Conservation (phyloP, 306 rosid species). For the Prinsepia uniflora region DNA sequence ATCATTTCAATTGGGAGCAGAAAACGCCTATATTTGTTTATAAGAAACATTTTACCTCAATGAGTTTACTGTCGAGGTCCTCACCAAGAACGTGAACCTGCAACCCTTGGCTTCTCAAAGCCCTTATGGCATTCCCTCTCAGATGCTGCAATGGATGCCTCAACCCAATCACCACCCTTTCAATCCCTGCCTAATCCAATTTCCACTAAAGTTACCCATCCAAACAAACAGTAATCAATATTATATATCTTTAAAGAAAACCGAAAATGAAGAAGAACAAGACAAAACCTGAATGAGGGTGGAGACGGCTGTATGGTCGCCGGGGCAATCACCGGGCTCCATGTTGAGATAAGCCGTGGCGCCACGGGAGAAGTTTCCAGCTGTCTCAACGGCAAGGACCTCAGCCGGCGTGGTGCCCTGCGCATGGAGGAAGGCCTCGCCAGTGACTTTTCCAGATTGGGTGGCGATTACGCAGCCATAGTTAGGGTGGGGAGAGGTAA, state of each 20-base stretch:
- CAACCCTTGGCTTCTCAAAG: conserved; percentile 73
- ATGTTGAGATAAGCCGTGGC: conserved; percentile 77
- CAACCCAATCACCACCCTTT: conserved; percentile 84
- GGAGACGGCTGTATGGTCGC: conserved; percentile 68
- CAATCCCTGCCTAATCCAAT: conserved; percentile 77
- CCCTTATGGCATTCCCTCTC: conserved; percentile 75
- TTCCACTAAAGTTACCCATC: no score
- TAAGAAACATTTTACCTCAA: conserved; percentile 46
- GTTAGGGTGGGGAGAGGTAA: conserved; percentile 84
- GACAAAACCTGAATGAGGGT: conserved; percentile 69
- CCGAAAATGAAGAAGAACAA: conserved; percentile 12
- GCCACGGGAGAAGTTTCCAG: conserved; percentile 56
- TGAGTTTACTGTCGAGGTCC: conserved; percentile 56
- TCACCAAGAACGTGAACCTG: conserved; percentile 85
- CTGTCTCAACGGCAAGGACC: conserved; percentile 63
- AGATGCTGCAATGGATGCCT: conserved; percentile 89
- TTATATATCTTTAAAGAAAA: neutral
- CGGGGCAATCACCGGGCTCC: conserved; percentile 93
- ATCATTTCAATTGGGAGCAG: neutral
- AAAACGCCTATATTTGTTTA: neutral
- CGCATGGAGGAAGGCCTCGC: conserved; percentile 82
- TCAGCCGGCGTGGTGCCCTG: conserved; percentile 88
- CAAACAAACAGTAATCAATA: neutral
- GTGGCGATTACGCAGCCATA: conserved; percentile 80
- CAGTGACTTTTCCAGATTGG: conserved; percentile 46